A percentile compares a stretch with the other conserved stretches of the same genome.
phyloP scores from a whole-genome alignment of 2,329 filamentous ascomycete species.

The Phaeosphaeria sp. region DNA sequence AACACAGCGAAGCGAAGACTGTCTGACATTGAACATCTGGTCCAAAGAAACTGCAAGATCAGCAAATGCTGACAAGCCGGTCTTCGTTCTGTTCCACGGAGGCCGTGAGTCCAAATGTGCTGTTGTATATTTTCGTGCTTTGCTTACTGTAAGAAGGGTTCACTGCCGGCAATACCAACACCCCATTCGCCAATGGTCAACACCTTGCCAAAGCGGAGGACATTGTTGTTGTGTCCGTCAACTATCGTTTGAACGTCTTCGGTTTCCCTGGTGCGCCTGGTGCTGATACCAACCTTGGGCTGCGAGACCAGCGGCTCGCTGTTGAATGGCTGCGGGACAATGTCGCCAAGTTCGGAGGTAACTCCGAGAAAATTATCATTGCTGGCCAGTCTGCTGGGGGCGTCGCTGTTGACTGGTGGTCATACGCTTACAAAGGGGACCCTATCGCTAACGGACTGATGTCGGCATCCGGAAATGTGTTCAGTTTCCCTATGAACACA shows the following conservation, averaged over 20 bases:
- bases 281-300: conserved; percentile 54
- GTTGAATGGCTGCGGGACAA: conserved; percentile 61
- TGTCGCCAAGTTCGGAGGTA: conserved; percentile 60
- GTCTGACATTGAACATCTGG: conserved; percentile 42
- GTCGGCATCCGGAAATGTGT: conserved; percentile 37
- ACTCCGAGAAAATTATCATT: conserved; percentile 50
- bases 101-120: conserved; percentile 38
- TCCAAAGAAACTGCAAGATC: conserved; percentile 29
- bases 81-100: conserved; percentile 53
- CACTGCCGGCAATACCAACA: conserved; percentile 43
- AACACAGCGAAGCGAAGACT: conserved; percentile 34
- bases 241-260: conserved; percentile 47
- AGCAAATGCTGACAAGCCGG: conserved; percentile 36
- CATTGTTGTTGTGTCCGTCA: conserved; percentile 52
- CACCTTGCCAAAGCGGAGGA: conserved; percentile 46
- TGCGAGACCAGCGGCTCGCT: conserved; percentile 61
- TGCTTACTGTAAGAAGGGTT: conserved; percentile 32
- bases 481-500: conserved; percentile 25
- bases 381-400: conserved; percentile 59
- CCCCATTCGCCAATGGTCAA: conserved; percentile 47
- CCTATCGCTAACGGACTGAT: conserved; percentile 58
- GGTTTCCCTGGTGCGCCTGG: conserved; percentile 42
- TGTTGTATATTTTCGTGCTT: neutral
- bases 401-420: conserved; percentile 53
- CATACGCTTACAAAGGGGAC: conserved; percentile 54